A percentile compares a stretch with the other conserved stretches of the same genome.
Conservation (phyloP, 345 rosid genomes). For the Clarkia xantiana region DNA sequence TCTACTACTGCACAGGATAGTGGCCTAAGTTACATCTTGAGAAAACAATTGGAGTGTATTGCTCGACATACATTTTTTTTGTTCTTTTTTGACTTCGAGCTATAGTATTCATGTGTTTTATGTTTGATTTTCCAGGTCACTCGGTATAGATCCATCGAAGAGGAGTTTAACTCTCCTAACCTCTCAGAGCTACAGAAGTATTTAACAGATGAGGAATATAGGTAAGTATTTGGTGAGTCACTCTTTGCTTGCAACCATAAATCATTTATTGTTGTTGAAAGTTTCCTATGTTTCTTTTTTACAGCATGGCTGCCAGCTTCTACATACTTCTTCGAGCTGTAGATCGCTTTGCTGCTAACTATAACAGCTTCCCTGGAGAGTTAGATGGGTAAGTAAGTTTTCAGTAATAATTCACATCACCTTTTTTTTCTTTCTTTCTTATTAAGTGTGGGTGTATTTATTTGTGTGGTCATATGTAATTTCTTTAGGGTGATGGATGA, state of each 20-base stretch:
- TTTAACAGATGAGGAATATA: conserved; percentile 71
- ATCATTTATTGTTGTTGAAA: not conserved
- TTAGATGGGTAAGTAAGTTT: conserved; percentile 58
- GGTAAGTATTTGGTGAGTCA: conserved; percentile 21
- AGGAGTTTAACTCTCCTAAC: conserved; percentile 70
- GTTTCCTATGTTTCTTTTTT: not conserved
- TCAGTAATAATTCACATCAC: not conserved
- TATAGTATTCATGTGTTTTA: not conserved
- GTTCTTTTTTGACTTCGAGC: too few relatives aligned
- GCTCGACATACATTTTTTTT: conserved; percentile 11
- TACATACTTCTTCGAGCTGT: conserved; percentile 84
- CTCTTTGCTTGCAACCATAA: not conserved
- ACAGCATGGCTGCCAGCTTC: conserved; percentile 66
- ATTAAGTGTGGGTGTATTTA: not conserved
- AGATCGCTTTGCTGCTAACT: conserved; percentile 76
- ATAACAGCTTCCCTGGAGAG: conserved; percentile 84
- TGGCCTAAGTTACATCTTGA: too few relatives aligned
- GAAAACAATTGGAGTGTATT: conserved; percentile 8
- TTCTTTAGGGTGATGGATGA: conserved; percentile 62
- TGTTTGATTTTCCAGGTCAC: conserved; percentile 44
- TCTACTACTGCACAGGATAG: conserved; percentile 5
- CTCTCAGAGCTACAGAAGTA: conserved; percentile 55
- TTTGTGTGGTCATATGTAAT: conserved; percentile 3
- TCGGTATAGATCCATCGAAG: conserved; percentile 60
- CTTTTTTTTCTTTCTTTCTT: not conserved